phyloP scores from a whole-genome alignment of 805 yeast species.

The Schwanniomyces polymorphus region DNA sequence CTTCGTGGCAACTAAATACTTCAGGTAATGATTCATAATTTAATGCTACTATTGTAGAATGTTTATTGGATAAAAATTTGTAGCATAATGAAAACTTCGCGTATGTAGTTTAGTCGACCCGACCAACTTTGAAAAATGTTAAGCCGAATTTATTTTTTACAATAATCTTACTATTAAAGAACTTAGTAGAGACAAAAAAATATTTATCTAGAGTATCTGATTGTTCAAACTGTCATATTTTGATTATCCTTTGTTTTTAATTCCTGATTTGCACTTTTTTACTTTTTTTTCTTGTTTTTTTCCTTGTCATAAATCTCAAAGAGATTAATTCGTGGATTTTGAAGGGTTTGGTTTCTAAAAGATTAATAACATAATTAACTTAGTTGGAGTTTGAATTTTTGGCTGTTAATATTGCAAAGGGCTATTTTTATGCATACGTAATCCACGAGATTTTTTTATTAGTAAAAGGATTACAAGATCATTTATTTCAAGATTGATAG shows the following conservation, averaged over 20 bases:
- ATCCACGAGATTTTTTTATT: not conserved
- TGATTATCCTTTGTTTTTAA: not conserved
- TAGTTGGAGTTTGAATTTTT: not conserved
- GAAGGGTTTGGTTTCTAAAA: not conserved
- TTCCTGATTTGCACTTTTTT: not conserved
- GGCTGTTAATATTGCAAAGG: not conserved
- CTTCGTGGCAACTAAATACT: constrained; percentile 42
- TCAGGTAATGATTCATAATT: constrained; percentile 1
- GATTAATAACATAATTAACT: not conserved
- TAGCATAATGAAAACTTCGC: not conserved
- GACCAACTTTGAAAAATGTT: not conserved
- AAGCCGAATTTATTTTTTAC: not conserved
- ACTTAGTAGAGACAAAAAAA: not conserved
- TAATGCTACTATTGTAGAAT: not conserved
- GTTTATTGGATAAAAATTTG: constrained; percentile 2
- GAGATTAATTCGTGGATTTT: not conserved
- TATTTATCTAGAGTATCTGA: not conserved
- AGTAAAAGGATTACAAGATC: not conserved
- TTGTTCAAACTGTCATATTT: not conserved
- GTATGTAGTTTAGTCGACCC: constrained; percentile 3
- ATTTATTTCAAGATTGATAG: not conserved
- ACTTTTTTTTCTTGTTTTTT: not conserved
- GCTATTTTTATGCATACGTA: not conserved
- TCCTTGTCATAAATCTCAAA: not conserved
- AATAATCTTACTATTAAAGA: not conserved